Evolutionary conservation across 345 rosid genomes (phyloP), one percentile per base, ranked within the genome.

Genomic region (Brassica nigra): DNA sequence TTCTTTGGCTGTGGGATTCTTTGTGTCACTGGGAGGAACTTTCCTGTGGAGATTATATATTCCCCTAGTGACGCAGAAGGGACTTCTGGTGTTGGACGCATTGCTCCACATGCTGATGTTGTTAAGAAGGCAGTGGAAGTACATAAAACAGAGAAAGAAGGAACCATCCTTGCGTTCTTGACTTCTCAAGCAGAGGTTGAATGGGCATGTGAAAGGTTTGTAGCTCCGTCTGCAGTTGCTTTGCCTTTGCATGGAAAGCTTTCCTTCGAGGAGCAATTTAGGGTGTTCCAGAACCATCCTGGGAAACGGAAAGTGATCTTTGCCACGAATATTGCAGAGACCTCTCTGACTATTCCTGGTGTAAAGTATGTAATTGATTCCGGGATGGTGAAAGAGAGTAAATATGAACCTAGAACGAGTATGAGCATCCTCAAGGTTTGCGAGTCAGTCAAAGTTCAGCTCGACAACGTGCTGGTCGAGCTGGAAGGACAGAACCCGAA

Each of bases 321-420:
- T 86, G 85, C 97, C 7, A 92, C 99, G 55, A 95, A 95, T 85
- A 68, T 95, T 73, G 99, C 99, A n/a, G 99, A 94, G 86, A 95
- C 99, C 30, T 95, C 99, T 2, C 82, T 95, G 62, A 92, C 99
- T 62, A 94, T 94, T 78, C 97, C 97, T 30, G 99, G 97, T 64
- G 90, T 92, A 82, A 92, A 84, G 89, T 95, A 84, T 78, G 99
- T 90, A 61, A 85, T 95, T 47, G 99, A 95, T 85, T 89, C 90
- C 30, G 99, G 97, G 18, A 80, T 90, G 95, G 90, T 83, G 71
- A 95, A 92, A 80, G 94, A 91, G 86, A 88, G 90, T 80, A 87
- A 80, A 75, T 91, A 86, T 81, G 97, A 92, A 75, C 86, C 97
- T 33, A 79, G 84, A 58, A 86, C 90, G 47, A 95, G 99, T 52